Percentiles rank a stretch among this genome's conserved stretches.
These are phyloP conservation scores for Talaromyces liani DNA, from an alignment of 495 filamentous ascomycete genomes.

Conservation along the genomic window DNA sequence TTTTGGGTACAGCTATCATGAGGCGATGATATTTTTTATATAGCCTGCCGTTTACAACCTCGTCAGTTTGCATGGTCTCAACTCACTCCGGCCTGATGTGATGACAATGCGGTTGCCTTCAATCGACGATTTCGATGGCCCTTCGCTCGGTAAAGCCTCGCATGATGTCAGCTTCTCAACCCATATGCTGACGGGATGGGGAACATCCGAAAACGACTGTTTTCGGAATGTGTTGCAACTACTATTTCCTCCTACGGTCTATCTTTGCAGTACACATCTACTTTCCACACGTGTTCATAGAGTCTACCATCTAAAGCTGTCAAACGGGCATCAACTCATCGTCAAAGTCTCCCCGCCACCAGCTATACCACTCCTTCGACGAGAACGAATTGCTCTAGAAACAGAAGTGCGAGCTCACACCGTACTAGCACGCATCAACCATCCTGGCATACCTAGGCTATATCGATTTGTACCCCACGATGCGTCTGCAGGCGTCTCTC, in stretches of 20 bases:
- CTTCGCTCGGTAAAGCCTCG: constrained; percentile 3
- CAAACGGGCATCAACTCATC: constrained; percentile 44
- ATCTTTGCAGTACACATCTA: constrained; percentile 35
- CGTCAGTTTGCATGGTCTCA: neutral
- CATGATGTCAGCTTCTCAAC: constrained; percentile 3
- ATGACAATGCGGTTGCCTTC: constrained; percentile 9
- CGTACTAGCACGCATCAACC: constrained; percentile 35
- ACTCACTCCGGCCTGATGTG: neutral
- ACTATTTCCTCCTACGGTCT: constrained; percentile 30
- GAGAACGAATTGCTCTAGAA: constrained; percentile 48
- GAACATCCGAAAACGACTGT: neutral
- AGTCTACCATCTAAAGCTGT: constrained; percentile 44
- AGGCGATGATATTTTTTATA: neutral
- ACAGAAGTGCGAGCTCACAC: constrained; percentile 49
- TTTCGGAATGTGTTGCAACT: constrained; percentile 37
- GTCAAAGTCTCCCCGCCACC: constrained; percentile 47
- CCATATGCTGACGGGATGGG: neutral
- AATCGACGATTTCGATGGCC: constrained; percentile 1
- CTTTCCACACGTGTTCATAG: constrained; percentile 45
- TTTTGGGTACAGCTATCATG: neutral
- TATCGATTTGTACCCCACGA: constrained; percentile 42
- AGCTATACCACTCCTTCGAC: constrained; percentile 46
- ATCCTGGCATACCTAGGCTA: constrained; percentile 42
- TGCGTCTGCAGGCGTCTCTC: constrained; percentile 31
- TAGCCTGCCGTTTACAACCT: neutral